Evolutionary conservation across 441 rosid species (phyloP).

Genomic region (Iberis amara): DNA sequence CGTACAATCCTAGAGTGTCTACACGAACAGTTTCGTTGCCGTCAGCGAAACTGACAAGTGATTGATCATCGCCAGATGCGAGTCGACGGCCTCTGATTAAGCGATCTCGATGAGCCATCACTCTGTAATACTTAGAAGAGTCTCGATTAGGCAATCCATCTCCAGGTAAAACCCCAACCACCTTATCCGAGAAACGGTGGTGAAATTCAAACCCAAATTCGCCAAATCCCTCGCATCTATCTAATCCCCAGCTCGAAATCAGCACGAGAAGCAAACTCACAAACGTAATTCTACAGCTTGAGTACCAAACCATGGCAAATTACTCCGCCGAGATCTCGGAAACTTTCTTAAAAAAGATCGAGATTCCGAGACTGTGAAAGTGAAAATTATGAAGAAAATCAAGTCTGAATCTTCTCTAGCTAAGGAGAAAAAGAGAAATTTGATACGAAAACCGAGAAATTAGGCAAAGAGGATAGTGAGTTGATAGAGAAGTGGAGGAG

Average conservation of each 20-base stretch:
- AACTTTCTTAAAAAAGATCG: not conserved
- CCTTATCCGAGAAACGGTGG: conserved; percentile 61
- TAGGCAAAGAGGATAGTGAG: conserved; percentile 24
- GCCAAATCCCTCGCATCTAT: conserved; percentile 30
- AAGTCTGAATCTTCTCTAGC: conserved; percentile 7
- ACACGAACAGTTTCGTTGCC: conserved; percentile 72
- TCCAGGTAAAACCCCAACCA: conserved; percentile 44
- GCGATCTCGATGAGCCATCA: conserved; percentile 61
- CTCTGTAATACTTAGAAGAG: conserved; percentile 60
- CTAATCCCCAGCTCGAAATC: conserved; percentile 23
- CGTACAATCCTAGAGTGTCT: conserved; percentile 71
- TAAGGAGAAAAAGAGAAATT: not conserved
- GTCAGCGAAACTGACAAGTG: conserved; percentile 54
- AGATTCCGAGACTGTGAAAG: not conserved
- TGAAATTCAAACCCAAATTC: conserved; percentile 79
- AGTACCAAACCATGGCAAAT: conserved; percentile 25
- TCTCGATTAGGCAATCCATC: conserved; percentile 50
- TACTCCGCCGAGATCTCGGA: conserved; percentile 32
- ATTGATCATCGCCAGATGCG: conserved; percentile 32
- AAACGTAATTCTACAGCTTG: conserved; percentile 21
- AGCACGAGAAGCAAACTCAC: conserved; percentile 8
- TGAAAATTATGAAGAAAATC: not conserved
- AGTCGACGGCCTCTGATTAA: conserved; percentile 56
- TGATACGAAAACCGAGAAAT: conserved; percentile 5
- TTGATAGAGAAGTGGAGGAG: not conserved